Evolutionary conservation across 306 rosid species (phyloP), one percentile per base, ranked within the genome.

Genomic region (Begonia peltatifolia): DNA sequence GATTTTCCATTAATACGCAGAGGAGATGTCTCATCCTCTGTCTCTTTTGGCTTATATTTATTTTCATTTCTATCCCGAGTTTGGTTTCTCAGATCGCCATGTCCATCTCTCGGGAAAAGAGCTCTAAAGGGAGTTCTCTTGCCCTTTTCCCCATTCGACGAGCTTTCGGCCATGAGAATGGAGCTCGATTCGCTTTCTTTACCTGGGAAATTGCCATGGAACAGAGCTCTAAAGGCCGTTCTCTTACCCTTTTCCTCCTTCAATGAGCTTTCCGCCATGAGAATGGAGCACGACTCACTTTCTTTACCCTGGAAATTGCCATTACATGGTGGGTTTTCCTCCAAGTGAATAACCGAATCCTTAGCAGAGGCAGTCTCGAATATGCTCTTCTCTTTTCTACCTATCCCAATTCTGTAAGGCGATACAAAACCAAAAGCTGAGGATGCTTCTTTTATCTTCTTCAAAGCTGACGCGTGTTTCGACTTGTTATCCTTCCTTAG

Each of bases 401-500:
- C 69, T 60, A 65, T 87, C 12, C 77, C 77, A 6, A 64, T 63
- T 64, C 74, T 83, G 68, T 73, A 54, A 50, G 74, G 57, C 22
- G 75, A 74, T 6, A 59, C 79, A 52, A 90, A 73, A 2, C 87
- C 62, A n/a, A 90, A 83, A 63, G 68, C 87, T 6, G 94, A 78
- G 48, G 85, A 76, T 11, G 83, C 90, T 71, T 84, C 95, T 79
- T 79, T 83, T n/a, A 81, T 65, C 63, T 84, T 85, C 71, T 87
- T 84, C 79, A 63, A 52, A 35, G 82, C 66, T 8, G 87, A 79
- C 52, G 75, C 83, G 54, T 47, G 74, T 69, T 73, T 85, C 10
- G 76, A 79, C 74, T 69, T 73, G 0, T 72, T 69, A 41, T 58
- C 76, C 60, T 72, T 67, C 16, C 62, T 76, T 57, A 63, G 42